These are phyloP conservation scores for Mortierella sp. DNA, from an alignment of 371 early-diverging fungal species.

Conservation along the genomic window DNA sequence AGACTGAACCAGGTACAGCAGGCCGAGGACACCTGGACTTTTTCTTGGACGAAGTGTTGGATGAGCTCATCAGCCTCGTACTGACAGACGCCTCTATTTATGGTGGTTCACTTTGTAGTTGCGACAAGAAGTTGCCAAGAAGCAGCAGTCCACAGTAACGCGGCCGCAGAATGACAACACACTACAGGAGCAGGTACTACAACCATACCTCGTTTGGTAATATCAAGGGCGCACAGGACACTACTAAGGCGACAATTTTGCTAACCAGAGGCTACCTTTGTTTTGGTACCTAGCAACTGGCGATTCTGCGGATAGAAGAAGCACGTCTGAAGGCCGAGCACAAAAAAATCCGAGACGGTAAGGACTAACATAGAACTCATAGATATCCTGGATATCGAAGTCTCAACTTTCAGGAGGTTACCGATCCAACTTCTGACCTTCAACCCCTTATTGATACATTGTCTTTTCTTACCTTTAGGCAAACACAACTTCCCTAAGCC, in stretches of 20 bases:
- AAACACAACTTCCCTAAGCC: constrained; percentile 10
- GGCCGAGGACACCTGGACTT: background rate
- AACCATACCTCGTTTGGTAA: background rate
- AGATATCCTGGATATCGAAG: background rate
- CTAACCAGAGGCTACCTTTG: no score
- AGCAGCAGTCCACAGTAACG: background rate
- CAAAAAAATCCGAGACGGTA: constrained; percentile 22
- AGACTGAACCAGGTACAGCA: constrained; percentile 25
- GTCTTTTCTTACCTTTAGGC: constrained; percentile 1
- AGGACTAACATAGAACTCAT: background rate
- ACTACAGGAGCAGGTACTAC: constrained; percentile 5
- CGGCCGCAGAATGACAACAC: background rate
- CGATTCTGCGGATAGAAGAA: constrained; percentile 34
- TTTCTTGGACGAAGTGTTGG: background rate
- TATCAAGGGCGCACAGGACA: background rate
- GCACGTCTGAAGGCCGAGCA: constrained; percentile 25
- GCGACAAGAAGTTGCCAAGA: constrained; percentile 6
- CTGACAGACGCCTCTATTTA: background rate
- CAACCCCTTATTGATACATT: background rate
- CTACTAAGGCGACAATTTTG: no score
- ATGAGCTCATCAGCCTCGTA: background rate
- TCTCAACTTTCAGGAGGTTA: background rate
- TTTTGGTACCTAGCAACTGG: constrained; percentile 20
- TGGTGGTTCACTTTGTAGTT: background rate
- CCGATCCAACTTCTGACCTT: background rate